A percentile compares a stretch with the other conserved stretches of the same genome.
Evolutionary conservation across 2,329 filamentous ascomycete genomes (phyloP).

Genomic region (Zymoseptoria brevis): DNA sequence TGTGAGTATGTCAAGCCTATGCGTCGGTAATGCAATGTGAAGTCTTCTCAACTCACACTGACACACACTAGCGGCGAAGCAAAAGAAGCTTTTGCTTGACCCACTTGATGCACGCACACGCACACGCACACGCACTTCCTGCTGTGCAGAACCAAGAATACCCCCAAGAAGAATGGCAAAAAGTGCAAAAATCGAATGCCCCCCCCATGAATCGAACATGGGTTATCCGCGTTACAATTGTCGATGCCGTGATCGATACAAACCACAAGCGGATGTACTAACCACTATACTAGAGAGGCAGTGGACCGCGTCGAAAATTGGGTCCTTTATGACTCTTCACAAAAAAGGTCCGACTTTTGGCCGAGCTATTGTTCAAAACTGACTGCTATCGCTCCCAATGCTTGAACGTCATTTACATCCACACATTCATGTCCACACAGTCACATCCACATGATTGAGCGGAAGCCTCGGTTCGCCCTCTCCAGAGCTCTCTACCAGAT

Average conservation of each 20-base stretch:
- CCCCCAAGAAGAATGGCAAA: neutral
- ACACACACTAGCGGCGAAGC: neutral
- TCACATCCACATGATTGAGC: too few relatives aligned
- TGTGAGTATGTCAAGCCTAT: neutral
- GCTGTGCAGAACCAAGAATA: neutral
- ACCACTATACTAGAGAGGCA: constrained; percentile 8
- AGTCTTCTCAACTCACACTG: neutral
- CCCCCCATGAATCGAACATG: constrained; percentile 9
- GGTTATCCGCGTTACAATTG: constrained; percentile 4
- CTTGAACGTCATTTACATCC: neutral
- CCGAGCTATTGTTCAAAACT: neutral
- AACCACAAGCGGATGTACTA: constrained; percentile 8
- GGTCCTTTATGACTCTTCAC: neutral
- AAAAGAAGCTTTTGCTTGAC: neutral
- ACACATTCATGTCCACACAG: neutral
- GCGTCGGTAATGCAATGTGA: neutral
- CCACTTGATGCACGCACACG: neutral
- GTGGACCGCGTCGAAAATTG: neutral
- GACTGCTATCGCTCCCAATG: neutral
- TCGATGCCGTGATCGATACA: neutral
- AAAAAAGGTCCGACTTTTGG: neutral
- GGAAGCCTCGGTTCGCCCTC: too few relatives aligned
- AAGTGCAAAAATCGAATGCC: constrained; percentile 1
- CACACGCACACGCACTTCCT: neutral
- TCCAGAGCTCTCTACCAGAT: too few relatives aligned